Evolutionary conservation across 441 rosid genomes (phyloP), one percentile per base, ranked within the genome.

Genomic region (Adansonia gregorii): DNA sequence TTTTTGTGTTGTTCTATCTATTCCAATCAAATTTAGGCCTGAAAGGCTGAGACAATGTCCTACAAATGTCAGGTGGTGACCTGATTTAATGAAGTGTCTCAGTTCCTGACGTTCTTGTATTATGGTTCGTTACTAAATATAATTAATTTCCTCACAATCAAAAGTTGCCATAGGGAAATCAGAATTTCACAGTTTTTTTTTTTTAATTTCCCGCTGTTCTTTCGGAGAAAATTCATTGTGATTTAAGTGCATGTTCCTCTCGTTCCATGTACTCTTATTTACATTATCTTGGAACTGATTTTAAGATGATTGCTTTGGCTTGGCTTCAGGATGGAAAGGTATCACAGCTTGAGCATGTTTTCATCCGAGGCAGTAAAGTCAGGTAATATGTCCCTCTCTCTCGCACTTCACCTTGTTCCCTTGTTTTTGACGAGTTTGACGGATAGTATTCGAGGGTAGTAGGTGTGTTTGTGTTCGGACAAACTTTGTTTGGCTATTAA

Each of bases 321-420:
- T 73, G 76, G 67, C 35, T 58, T 46, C 89, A 94, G 99, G 98
- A 97, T 85, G 98, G 99, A 73, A 94, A 93, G 87, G 88, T 93
- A 65, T 93, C 99, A 41, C 97, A 90, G 85, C 99, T 97, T 82
- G 99, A 97, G 88, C 99, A 94, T 86, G 93, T 97, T 66, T 94
- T 97, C 68, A 93, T 97, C 54, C 90, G 99, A 60, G 98, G 99
- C 69, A 94, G 98, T 85, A 97, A 97, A 97, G 99, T 97, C 89
- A 92, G 99, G 98, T 95, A 81, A 78, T 27, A 1, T 39, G 9
- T 35, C 20, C 39, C 48, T 64, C n/a, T 15, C 48, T 65, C 51
- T 39, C 14, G 14, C 51, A 6, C 27, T 17, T 10, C 8, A 3
- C 54, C 20, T 8, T 11, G 66, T 24, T 55, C 69, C 73, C 14